phyloP scores from a whole-genome alignment of 306 rosid species.

The Cucurbita argyrosperma region DNA sequence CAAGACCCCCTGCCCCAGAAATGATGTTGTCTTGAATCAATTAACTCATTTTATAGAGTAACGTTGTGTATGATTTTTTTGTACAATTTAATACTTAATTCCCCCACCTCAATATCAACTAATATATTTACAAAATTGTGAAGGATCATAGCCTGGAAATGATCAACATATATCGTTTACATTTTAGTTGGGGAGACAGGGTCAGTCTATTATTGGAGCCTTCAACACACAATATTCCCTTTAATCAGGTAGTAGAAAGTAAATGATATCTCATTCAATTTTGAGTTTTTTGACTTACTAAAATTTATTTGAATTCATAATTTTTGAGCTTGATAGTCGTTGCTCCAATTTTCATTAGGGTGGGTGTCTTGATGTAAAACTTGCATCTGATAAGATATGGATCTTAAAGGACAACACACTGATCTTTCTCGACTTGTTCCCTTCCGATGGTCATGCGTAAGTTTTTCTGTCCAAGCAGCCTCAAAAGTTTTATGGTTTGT shows the following conservation, averaged over 20 bases:
- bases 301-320: neutral
- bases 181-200: constrained; percentile 42
- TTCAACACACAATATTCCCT: constrained; percentile 33
- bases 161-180: constrained; percentile 38
- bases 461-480: constrained; percentile 1
- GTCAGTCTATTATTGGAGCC: constrained; percentile 40
- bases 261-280: constrained; percentile 1
- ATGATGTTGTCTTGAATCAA: neutral
- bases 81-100: neutral
- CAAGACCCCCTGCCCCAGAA: neutral
- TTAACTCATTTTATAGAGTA: neutral
- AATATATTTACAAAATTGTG: constrained; percentile 12
- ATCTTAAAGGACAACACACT: constrained; percentile 64
- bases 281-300: neutral
- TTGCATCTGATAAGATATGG: constrained; percentile 67
- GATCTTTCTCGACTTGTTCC: constrained; percentile 30
- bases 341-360: constrained; percentile 40
- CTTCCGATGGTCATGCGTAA: constrained; percentile 36
- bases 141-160: constrained; percentile 53
- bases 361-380: constrained; percentile 68
- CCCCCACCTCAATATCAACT: constrained; percentile 2
- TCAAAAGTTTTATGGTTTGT: neutral
- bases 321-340: constrained; percentile 9
- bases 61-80: neutral
- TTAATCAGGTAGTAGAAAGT: constrained; percentile 27